Evolutionary conservation across 805 yeast species (phyloP).

Genomic region (Ogataea parapolymorpha): DNA sequence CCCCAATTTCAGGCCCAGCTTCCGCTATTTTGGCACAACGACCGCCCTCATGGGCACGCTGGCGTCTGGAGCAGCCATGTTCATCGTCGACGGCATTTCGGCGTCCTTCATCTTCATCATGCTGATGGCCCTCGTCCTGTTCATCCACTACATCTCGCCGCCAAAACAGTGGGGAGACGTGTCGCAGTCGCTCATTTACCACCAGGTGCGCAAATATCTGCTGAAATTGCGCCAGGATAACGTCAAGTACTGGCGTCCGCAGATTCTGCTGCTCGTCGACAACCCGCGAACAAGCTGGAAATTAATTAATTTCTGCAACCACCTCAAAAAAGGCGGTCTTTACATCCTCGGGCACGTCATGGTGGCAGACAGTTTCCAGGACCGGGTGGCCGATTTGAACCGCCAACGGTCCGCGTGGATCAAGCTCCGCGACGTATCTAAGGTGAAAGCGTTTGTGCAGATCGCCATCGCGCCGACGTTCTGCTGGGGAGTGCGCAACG

Average conservation of each 20-base stretch:
- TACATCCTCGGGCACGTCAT: conserved; percentile 92
- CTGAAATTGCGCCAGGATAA: conserved; percentile 83
- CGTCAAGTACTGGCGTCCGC: conserved; percentile 98
- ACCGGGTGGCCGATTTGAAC: conserved; percentile 63
- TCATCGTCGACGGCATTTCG: conserved; percentile 86
- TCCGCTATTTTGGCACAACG: conserved; percentile 74
- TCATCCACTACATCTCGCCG: conserved; percentile 88
- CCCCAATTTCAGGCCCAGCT: conserved; percentile 97
- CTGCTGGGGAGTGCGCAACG: conserved; percentile 94
- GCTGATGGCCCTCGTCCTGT: conserved; percentile 60
- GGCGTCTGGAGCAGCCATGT: conserved; percentile 79
- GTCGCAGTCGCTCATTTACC: conserved; percentile 90
- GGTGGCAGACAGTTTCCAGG: conserved; percentile 58
- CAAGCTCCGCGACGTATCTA: conserved; percentile 70
- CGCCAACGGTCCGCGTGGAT: conserved; percentile 81
- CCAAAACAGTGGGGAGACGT: conserved; percentile 99
- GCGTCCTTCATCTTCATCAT: conserved; percentile 74
- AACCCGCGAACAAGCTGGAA: conserved; percentile 93
- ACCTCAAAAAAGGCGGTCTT: conserved; percentile 91
- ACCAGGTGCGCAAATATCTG: conserved; percentile 90
- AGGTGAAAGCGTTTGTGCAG: conserved; percentile 91
- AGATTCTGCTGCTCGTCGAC: conserved; percentile 80
- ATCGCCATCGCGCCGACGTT: conserved; percentile 82
- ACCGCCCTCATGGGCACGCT: conserved; percentile 80
- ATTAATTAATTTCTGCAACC: conserved; percentile 87